Evolutionary conservation across 129 eudicot genomes (phyloP).

Genomic region (Dittrichia graveolens): DNA sequence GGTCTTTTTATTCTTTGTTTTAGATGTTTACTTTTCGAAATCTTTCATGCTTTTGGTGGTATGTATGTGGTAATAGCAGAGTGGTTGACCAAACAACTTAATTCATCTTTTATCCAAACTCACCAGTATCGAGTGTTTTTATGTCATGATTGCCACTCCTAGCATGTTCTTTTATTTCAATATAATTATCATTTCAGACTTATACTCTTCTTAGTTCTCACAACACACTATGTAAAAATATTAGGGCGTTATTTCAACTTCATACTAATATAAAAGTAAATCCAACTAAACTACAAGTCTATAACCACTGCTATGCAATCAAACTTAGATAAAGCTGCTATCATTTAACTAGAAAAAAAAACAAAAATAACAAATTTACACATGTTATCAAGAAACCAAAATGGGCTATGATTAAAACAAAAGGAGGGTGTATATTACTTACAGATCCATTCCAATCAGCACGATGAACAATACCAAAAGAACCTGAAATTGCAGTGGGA

Average conservation of each 20-base stretch:
- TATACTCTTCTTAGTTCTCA: no score
- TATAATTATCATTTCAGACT: no score
- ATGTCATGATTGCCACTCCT: no score
- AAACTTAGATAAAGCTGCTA: background rate
- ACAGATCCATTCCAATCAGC: conserved; percentile 95
- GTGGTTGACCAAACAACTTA: no score
- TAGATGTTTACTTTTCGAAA: no score
- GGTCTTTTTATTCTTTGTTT: no score
- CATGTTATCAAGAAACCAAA: background rate
- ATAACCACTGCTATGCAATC: conserved; percentile 14
- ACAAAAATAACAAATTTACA: background rate
- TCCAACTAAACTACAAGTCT: background rate
- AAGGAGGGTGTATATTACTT: conserved; percentile 44
- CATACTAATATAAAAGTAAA: background rate
- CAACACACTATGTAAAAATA: background rate
- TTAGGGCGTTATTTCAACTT: background rate
- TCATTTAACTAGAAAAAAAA: background rate
- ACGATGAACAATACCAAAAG: conserved; percentile 94
- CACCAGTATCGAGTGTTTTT: no score
- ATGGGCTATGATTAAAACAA: background rate
- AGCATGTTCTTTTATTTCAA: no score
- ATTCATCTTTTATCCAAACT: no score
- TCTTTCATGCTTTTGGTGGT: no score
- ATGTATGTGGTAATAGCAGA: no score
- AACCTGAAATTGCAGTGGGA: conserved; percentile 55